Evolutionary conservation across 106 monocot genomes (phyloP), one percentile per base, ranked within the genome.

Genomic region (Allium sativum): DNA sequence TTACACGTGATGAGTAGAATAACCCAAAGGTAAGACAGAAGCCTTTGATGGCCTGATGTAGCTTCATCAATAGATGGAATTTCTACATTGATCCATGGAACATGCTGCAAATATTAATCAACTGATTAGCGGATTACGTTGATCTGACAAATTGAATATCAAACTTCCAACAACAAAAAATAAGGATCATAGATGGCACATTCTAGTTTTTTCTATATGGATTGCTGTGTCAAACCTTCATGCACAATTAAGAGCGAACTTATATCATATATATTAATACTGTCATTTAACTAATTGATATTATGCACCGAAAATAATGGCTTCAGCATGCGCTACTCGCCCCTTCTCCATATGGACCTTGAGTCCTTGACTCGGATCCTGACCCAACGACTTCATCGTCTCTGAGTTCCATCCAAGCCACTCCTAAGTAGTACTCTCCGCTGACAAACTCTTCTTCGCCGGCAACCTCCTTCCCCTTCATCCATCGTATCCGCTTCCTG

Each of bases 1-100:
- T n/a, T n/a, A n/a, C n/a, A n/a, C n/a, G n/a, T n/a, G n/a, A n/a
- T n/a, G n/a, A n/a, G n/a, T n/a, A n/a, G n/a, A n/a, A n/a, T n/a
- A n/a, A n/a, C n/a, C n/a, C n/a, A n/a, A 54, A 65, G 18, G 19
- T 53, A 17, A 48, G 61, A 84, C 84, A 85, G 57, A 44, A 85
- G 85, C 72, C 85, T 85, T 52, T 85, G 74, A 85, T 85, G 80
- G 53, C 81, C 85, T 46, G 85, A 85, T 19, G 72, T 85, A 9
- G 85, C 85, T 78, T 85, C 81, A 81, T 81, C 81, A 42, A 74
- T 45, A 58, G 85, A 85, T 58, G 85, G 81, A 68, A 85, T 85
- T 65, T 85, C 85, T 48, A 77, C 72, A 67, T 85, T 85, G 53
- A 78, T 81, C 66, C 54, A 77, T 61, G 81, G 85, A 62, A 85